Conservation (phyloP, 208 protist species). For the Acanthamoeba sp. region DNA sequence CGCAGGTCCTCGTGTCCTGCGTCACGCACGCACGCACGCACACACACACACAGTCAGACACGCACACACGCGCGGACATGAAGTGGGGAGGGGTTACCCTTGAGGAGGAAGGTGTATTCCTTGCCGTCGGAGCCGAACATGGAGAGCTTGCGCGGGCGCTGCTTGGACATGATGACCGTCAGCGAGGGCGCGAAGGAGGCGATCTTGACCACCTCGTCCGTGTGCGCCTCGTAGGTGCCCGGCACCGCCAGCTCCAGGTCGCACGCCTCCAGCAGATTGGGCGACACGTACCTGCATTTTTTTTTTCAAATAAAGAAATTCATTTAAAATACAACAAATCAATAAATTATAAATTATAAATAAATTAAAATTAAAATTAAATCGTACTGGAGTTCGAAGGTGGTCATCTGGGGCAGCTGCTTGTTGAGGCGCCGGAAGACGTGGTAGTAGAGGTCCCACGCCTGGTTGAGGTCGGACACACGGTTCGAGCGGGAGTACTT, state of each 20-base stretch:
- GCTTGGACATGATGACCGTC: conserved; percentile 99
- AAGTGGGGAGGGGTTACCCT: conserved; percentile 90
- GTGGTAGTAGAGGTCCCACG: conserved; percentile 97
- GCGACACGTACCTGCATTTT: conserved; percentile 92
- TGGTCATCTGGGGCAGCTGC: conserved; percentile 96
- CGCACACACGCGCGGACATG: too few species aligned
- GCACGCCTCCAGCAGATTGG: conserved; percentile 92
- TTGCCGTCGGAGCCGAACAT: conserved; percentile 96
- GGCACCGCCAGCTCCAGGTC: conserved; percentile 98
- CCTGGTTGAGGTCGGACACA: conserved; percentile 95
- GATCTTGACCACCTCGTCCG: conserved; percentile 97
- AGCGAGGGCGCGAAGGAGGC: conserved; percentile 94
- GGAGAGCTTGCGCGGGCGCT: conserved; percentile 98
- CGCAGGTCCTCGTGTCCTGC: conserved; percentile 91
- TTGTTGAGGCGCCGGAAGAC: conserved; percentile 97
- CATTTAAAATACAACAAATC: too few species aligned
- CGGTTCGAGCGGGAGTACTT: conserved; percentile 91
- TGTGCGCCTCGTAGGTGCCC: conserved; percentile 83
- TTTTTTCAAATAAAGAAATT: not conserved
- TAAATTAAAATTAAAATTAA: not conserved
- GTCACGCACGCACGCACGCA: conserved; percentile 94
- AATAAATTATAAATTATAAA: not conserved
- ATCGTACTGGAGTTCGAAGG: conserved; percentile 96
- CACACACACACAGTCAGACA: conserved; percentile 86
- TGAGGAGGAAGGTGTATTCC: conserved; percentile 98